Base-by-base conservation (phyloP, 176 grass and related monocot genomes). In the Tillandsia fasciculata region DNA sequence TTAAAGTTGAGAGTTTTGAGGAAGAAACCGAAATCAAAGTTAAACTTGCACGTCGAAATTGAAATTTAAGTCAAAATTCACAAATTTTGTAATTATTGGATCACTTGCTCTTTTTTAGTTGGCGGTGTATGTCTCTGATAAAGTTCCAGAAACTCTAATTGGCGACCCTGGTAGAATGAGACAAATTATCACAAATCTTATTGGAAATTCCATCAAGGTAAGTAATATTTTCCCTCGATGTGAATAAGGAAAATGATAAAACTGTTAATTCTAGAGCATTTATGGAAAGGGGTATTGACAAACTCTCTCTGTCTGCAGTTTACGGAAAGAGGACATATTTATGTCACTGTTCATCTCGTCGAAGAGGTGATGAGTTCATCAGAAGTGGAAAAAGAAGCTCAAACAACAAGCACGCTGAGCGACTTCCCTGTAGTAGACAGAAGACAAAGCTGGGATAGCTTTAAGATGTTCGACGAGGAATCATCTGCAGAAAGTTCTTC, bases 181-280 rank as follows among this genome's bases (percentile, higher is more conserved):
- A 28, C 95, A 99, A 70, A 94, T 99, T 72, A 94, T 99, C 75
- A 90, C 90, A 80, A 99, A 99, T 93, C 87, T 99, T 48, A 78
- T 99, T 7, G 95, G 90, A 26, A 99, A 99, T 77, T 99, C 95
- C 49, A 86, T 94, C 82, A 99, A 99, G 67, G 95, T 93, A 86
- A 87, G 84, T 52, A 48, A 26, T 70, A 72, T 56, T n/a, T n/a
- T 76, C 6, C 74, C 28, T 18, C 61, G 61, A 26, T 14, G 79
- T 65, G 54, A 28, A 2, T 64, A 79, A 69, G 69, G 64, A 72
- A 26, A 63, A 71, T 53, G 23, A 51, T 51, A 17, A 77, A 73
- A 28, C 48, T 52, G 9, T 73, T 18, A 42, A 42, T 56, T 26
- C 59, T 28, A 53, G 52, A n/a, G 70, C 68, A 8, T 64, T 70